phyloP scores from a whole-genome alignment of 768 basidiomycete species.

The Lactifluus hygrophoroides region DNA sequence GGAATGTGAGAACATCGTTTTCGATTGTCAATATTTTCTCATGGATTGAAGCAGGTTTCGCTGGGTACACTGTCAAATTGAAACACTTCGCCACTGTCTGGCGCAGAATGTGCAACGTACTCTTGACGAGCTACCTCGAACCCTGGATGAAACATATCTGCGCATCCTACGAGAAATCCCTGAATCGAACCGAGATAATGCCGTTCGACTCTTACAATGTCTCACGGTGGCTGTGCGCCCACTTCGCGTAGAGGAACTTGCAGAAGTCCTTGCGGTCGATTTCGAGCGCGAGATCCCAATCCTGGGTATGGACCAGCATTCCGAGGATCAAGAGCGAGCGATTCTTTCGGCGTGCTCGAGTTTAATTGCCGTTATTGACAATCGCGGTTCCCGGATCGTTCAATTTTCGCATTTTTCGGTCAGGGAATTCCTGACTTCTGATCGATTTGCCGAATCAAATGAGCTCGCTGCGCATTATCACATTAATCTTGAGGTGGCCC shows the following conservation, averaged over 20 bases:
- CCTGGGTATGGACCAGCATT: neutral
- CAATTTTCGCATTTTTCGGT: constrained; percentile 3
- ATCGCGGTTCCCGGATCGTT: neutral
- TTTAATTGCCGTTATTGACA: neutral
- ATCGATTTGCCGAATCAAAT: neutral
- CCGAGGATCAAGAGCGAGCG: neutral
- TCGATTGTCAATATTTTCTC: neutral
- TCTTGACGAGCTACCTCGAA: neutral
- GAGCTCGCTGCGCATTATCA: neutral
- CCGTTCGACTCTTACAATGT: neutral
- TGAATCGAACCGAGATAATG: neutral
- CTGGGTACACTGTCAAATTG: constrained; percentile 2
- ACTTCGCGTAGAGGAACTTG: neutral
- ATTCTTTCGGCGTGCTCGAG: neutral
- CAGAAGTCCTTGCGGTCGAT: neutral
- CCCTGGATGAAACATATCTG: neutral
- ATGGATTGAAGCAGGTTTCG: neutral
- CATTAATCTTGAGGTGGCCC: neutral
- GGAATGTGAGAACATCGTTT: neutral
- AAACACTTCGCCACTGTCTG: neutral
- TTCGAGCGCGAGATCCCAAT: neutral
- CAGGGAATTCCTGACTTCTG: neutral
- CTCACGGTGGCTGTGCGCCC: neutral
- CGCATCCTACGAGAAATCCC: neutral
- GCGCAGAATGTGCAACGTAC: neutral